Evolutionary conservation across 169 alveolate species (phyloP), one percentile per base, ranked within the genome.

Genomic region (Plasmodium malariae): DNA sequence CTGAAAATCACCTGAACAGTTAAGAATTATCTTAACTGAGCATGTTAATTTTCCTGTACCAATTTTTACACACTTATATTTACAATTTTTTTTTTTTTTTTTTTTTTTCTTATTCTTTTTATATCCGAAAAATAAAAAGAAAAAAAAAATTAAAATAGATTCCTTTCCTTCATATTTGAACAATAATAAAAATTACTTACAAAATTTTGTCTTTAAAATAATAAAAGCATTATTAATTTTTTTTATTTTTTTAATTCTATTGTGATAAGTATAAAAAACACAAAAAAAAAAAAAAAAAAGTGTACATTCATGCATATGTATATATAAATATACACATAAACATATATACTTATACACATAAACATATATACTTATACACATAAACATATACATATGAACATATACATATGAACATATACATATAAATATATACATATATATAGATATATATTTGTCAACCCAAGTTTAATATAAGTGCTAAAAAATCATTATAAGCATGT

Each of bases 181-280:
- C n/a, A n/a, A n/a, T n/a, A n/a, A n/a, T n/a, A n/a, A n/a, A n/a
- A n/a, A n/a, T n/a, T n/a, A n/a, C n/a, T n/a, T n/a, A n/a, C n/a
- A n/a, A n/a, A 71, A 19, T 24, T 28, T 19, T 19, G 24, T 37
- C 37, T 51, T 71, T n/a, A 49, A 71, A 71, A 49, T 71, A 71
- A 71, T 48, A 71, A 71, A 71, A 71, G 85, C 85, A 48, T 71
- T 71, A 48, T 71, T 71, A 71, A 71, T 71, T 71, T 73, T 73
- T 72, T 72, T 70, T 30, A 26, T 12, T 70, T 54, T 28, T 54
- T 72, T n/a, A 49, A 72, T 72, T 72, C 70, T 51, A 43, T 74
- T 74, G 74, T 74, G 74, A 59, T 74, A 74, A 45, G 73, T 32
- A 74, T 59, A 74, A 74, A 45, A 74, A 28, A 60, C 73, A 74